Conservation (phyloP, 1,139 yeast genomes). For the Scheffersomyces insectosa region DNA sequence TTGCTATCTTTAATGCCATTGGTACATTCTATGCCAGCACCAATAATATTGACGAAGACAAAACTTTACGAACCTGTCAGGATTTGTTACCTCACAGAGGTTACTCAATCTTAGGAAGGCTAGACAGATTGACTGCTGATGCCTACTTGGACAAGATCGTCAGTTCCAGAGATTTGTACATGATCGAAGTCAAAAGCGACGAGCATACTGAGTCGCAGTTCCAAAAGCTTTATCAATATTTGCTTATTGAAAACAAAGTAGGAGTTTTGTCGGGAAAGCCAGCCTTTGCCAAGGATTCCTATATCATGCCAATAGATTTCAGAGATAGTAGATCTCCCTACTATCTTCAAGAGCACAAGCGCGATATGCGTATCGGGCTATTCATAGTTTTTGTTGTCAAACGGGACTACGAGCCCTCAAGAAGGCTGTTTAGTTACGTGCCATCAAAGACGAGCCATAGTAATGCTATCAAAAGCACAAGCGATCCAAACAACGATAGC, state of each 20-base stretch:
- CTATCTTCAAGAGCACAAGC: constrained; percentile 24
- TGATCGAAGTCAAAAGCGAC: constrained; percentile 41
- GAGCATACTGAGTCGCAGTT: constrained; percentile 30
- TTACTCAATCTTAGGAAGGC: constrained; percentile 62
- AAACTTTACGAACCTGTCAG: constrained; percentile 29
- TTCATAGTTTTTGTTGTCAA: constrained; percentile 50
- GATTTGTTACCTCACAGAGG: constrained; percentile 31
- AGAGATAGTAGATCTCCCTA: constrained; percentile 26
- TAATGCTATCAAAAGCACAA: neutral
- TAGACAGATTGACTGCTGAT: constrained; percentile 55
- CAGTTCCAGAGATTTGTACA: constrained; percentile 50
- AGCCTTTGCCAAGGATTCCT: constrained; percentile 62
- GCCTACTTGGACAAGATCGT: constrained; percentile 54
- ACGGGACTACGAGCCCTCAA: constrained; percentile 30
- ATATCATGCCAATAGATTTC: constrained; percentile 51
- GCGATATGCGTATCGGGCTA: constrained; percentile 30
- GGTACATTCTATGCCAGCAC: constrained; percentile 46
- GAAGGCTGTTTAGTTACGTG: too few species aligned
- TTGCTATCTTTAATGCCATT: constrained; percentile 48
- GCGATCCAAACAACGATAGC: neutral
- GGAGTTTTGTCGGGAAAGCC: constrained; percentile 62
- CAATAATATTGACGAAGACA: constrained; percentile 21
- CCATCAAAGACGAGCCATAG: neutral
- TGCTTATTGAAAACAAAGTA: constrained; percentile 48
- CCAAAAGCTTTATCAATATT: constrained; percentile 54